Evolutionary conservation across 1,139 yeast genomes (phyloP).

Genomic region (Scheffersomyces titani): DNA sequence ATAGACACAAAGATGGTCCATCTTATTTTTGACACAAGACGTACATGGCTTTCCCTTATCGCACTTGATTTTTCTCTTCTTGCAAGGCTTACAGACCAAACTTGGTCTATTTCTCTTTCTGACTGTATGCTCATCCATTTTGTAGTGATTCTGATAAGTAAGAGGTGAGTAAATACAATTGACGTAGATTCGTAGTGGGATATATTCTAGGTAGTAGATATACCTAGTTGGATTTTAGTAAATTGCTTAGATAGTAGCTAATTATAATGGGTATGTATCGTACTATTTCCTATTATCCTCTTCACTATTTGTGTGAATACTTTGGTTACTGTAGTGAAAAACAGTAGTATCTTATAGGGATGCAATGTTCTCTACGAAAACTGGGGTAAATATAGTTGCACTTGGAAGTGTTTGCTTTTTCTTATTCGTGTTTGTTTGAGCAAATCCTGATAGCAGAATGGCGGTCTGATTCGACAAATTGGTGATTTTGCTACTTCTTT

Average conservation of each 20-base stretch:
- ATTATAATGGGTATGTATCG: background rate
- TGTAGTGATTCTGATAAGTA: background rate
- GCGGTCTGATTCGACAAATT: background rate
- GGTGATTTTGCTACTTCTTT: background rate
- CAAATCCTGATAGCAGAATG: background rate
- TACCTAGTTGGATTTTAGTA: background rate
- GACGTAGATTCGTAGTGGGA: background rate
- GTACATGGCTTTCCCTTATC: constrained; percentile 36
- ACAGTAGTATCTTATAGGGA: background rate
- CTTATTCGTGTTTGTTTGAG: background rate
- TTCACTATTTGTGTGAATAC: background rate
- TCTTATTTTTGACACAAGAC: constrained; percentile 25
- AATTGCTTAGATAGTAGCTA: background rate
- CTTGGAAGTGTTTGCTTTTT: background rate
- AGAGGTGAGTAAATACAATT: background rate
- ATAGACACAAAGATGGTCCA: constrained; percentile 1
- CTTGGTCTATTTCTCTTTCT: constrained; percentile 30
- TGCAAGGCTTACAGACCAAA: constrained; percentile 36
- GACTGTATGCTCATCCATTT: background rate
- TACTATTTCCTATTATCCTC: background rate
- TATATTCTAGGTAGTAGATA: background rate
- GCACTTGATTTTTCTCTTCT: constrained; percentile 35
- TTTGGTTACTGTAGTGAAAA: background rate
- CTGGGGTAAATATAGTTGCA: background rate
- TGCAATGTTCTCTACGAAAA: background rate